A percentile compares a stretch with the other conserved stretches of the same genome.
These are phyloP conservation scores for Solanum clarkiae DNA, from an alignment of 257 asterid species.

Conservation along the genomic window DNA sequence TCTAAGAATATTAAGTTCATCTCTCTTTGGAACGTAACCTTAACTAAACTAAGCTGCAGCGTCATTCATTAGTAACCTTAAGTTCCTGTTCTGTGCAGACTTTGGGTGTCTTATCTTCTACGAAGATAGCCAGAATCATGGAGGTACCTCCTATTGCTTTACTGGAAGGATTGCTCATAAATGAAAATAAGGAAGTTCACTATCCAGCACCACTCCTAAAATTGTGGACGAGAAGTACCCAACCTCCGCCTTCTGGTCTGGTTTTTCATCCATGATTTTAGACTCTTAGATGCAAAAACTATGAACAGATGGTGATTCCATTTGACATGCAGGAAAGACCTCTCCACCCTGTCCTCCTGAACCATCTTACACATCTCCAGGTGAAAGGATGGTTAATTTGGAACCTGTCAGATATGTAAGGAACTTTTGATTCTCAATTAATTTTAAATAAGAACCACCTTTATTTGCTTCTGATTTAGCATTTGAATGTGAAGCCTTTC, in stretches of 20 bases:
- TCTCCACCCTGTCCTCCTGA: constrained; percentile 46
- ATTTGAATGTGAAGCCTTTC: constrained; percentile 38
- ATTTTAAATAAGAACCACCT: neutral
- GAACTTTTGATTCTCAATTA: neutral
- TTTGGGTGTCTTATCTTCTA: constrained; percentile 22
- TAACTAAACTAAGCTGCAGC: constrained; percentile 3
- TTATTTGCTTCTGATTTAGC: constrained; percentile 16
- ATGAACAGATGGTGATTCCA: constrained; percentile 1
- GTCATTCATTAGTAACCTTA: neutral
- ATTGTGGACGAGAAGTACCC: constrained; percentile 46
- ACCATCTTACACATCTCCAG: constrained; percentile 57
- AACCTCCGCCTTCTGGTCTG: constrained; percentile 73
- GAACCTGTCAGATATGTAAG: constrained; percentile 48
- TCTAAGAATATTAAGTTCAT: neutral
- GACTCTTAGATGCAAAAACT: neutral
- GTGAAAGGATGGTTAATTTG: constrained; percentile 26
- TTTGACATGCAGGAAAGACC: constrained; percentile 33
- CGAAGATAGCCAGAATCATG: constrained; percentile 51
- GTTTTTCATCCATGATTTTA: constrained; percentile 1
- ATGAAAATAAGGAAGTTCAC: constrained; percentile 32
- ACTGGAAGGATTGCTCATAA: constrained; percentile 29
- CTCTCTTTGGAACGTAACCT: constrained; percentile 5
- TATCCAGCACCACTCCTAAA: constrained; percentile 61
- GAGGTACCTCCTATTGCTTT: constrained; percentile 66
- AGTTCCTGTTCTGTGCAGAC: constrained; percentile 24